Conservation (phyloP, 768 basidiomycete genomes). For the Kwoniella dejecticola region DNA sequence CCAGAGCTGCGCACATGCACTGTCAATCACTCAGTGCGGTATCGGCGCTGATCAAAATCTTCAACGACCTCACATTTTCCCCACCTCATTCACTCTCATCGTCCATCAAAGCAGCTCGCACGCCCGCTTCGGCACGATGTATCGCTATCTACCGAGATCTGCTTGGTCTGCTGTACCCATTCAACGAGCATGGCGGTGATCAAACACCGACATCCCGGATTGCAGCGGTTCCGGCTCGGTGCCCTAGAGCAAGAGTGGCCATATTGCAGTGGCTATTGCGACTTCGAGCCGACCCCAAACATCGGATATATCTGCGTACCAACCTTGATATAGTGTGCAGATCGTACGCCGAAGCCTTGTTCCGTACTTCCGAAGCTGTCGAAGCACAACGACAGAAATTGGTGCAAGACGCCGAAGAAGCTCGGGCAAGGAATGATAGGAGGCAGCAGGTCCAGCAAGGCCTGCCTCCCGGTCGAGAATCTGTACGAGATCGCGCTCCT, state of each 20-base stretch:
- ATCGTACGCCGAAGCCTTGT: slow-evolving; percentile 67
- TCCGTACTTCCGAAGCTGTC: slow-evolving; percentile 41
- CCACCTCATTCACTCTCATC: slow-evolving; percentile 49
- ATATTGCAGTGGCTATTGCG: slow-evolving; percentile 85
- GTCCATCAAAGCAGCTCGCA: slow-evolving; percentile 38
- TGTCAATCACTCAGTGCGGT: slow-evolving; percentile 45
- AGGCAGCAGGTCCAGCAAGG: slow-evolving; percentile 9
- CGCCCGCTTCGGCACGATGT: slow-evolving; percentile 54
- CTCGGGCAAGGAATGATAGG: slow-evolving; percentile 14
- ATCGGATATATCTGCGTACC: slow-evolving; percentile 72
- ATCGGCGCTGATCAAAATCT: slow-evolving; percentile 55
- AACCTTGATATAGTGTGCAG: slow-evolving; percentile 59
- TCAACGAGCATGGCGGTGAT: slow-evolving; percentile 22
- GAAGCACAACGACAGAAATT: slow-evolving; percentile 20
- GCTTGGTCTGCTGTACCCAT: slow-evolving; percentile 55
- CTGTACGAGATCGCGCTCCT: slow-evolving; percentile 19
- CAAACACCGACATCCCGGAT: slow-evolving; percentile 2
- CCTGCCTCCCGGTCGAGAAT: not conserved
- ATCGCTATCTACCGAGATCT: slow-evolving; percentile 58
- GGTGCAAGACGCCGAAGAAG: slow-evolving; percentile 12
- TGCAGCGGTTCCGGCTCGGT: slow-evolving; percentile 43
- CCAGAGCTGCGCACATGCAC: slow-evolving; percentile 22
- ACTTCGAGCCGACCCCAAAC: slow-evolving; percentile 84
- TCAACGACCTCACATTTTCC: slow-evolving; percentile 56
- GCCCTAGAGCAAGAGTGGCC: slow-evolving; percentile 66